These are phyloP conservation scores for Scopulariopsis brevicaulis DNA, from an alignment of 2,329 filamentous ascomycete species.

Conservation along the genomic window DNA sequence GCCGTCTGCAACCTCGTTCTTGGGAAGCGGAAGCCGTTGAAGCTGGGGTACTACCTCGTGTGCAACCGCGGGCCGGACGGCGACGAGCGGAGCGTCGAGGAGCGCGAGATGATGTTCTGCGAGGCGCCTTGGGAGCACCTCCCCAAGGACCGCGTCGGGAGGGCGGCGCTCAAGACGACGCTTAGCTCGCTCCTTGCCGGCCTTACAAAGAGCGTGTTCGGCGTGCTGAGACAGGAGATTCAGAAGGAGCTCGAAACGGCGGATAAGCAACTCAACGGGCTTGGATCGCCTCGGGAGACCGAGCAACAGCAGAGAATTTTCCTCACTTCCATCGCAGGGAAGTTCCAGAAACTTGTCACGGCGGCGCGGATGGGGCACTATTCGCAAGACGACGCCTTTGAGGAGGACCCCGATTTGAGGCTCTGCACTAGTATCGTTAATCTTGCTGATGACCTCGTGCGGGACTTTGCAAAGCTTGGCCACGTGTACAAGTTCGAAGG, in stretches of 20 bases:
- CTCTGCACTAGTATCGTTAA: constrained; percentile 12
- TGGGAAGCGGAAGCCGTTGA: constrained; percentile 9
- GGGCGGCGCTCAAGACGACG: constrained; percentile 11
- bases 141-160: constrained; percentile 12
- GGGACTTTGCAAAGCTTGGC: constrained; percentile 1
- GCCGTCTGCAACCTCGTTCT: constrained; percentile 8
- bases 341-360: constrained; percentile 10
- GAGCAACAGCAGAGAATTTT: constrained; percentile 9
- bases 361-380: constrained; percentile 9
- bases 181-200: constrained; percentile 14
- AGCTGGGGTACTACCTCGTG: constrained; percentile 13
- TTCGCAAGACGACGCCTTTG: constrained; percentile 5
- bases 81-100: neutral
- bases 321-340: constrained; percentile 8
- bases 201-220: constrained; percentile 16
- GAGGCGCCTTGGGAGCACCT: constrained; percentile 20
- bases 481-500: constrained; percentile 10
- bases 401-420: constrained; percentile 6
- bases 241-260: constrained; percentile 5
- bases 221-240: constrained; percentile 13
- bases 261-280: constrained; percentile 3
- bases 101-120: constrained; percentile 23
- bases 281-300: constrained; percentile 8
- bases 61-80: constrained; percentile 14
- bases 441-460: constrained; percentile 8